These are phyloP conservation scores for Thinopyrum elongatum DNA, from an alignment of 176 grass and related monocot genomes.

Conservation along the genomic window DNA sequence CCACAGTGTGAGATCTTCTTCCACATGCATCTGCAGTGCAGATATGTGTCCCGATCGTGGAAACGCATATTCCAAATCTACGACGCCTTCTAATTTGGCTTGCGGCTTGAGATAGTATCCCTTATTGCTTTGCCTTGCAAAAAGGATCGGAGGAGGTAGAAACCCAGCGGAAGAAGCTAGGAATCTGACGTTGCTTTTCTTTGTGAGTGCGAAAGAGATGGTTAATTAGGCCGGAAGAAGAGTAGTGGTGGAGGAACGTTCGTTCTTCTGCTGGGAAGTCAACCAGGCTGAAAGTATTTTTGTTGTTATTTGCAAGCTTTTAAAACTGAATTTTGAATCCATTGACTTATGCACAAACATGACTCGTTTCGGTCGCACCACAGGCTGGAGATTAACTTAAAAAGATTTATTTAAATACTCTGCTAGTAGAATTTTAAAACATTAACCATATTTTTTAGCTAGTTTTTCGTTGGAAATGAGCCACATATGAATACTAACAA, in stretches of 20 bases:
- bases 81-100: background rate
- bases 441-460: too few relatives aligned
- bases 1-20: background rate
- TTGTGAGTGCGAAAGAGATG: background rate
- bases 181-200: conserved; percentile 3
- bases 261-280: conserved; percentile 16
- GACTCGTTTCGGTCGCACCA: background rate
- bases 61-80: background rate
- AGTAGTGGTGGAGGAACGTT: background rate
- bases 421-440: too few relatives aligned
- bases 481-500: background rate
- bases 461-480: background rate
- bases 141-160: background rate
- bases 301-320: background rate
- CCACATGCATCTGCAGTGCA: background rate
- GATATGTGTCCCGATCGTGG: background rate
- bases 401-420: background rate
- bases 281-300: background rate
- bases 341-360: background rate
- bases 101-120: background rate
- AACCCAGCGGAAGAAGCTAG: background rate
- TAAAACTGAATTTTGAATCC: background rate
- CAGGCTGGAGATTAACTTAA: background rate
- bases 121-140: background rate
- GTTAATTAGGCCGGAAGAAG: background rate